Evolutionary conservation across 148 eudicot species (phyloP), one percentile per base, ranked within the genome.

Genomic region (Silene latifolia): DNA sequence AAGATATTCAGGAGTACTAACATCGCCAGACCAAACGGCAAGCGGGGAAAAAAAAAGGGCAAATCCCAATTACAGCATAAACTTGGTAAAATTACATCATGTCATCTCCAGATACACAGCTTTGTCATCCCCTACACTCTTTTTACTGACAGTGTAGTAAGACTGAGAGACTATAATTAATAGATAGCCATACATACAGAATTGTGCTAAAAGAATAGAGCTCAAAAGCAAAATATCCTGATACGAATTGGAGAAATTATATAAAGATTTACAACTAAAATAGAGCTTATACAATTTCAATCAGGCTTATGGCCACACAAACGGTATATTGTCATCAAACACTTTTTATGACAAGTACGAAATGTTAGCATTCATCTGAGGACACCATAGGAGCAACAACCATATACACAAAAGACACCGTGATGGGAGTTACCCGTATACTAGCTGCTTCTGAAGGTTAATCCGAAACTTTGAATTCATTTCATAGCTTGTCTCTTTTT

Each of bases 391-490:
- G 5, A 35, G 42, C 42, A 35, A 35, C 42, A 5, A 4, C 42
- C 42, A 35, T 35, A 35, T 35, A 35, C 3, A 39, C 5, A 39
- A 39, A 39, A 6, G 9, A 39, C 44, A 7, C 44, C 44, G 6
- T 39, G 44, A 21, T 39, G 65, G 69, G 77, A 74, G 65, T 86
- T 84, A 94, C 98, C 98, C 97, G 68, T 83, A 84, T 72, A 83
- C 68, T 72, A 94, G 84, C 82, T 94, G 98, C 83, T 88, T 88
- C 81, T 83, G 98, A 68, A 94, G 88, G 81, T 92, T 90, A 54
- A 77, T 74, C 84, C 89, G 97, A 79, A 94, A 91, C 24, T 83
- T 85, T 27, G 81, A 76, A 79, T 91, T 91, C 80, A 94, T 76
- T 83, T 72, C 78, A 78, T 91, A 94, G 80, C 84, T 87, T 63